Evolutionary conservation across 1,284 basidiomycete genomes (phyloP), one percentile per base, ranked within the genome.

Genomic region (Gymnopus androsaceus): DNA sequence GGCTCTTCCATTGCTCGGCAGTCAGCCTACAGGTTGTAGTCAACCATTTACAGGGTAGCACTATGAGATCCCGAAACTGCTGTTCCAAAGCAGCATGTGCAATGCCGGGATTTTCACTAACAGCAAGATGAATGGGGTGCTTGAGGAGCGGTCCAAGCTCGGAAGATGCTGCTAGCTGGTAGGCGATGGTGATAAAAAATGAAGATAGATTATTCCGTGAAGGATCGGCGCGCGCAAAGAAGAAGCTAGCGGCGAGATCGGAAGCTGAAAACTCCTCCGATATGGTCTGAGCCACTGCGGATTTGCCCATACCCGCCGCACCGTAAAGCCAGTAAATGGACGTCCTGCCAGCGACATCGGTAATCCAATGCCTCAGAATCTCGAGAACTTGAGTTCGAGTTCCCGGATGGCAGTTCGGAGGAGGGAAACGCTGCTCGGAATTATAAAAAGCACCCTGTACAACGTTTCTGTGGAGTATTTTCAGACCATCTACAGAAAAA

Each of bases 271-370:
- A 62, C 11, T 38, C 36, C n/a, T 63, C 38, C 8, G 58, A 56
- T n/a, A 66, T 46, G 1, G 57, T 62, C 21, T 58, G 63, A 0
- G 64, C 64, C 1, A 65, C 55, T 14, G 62, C 52, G 0, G 61
- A 58, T 47, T 66, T 66, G 4, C 62, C 64, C 8, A 38, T 37
- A 3, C 64, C 64, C 8, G 59, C 59, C 2, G 50, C 28, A 11
- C 64, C 62, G 40, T 57, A 48, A 11, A 65, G 51, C 62, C 59
- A 65, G 33, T 57, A 61, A 2, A 41, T n/a, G 1, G 19, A 25
- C 6, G 17, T 44, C 1, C 15, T 19, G 8, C 8, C 50, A 8
- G 23, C 2, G 12, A 37, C 31, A n/a, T 31, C 36, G 8, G 17
- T 21, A 27, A 57, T 38, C 50, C 55, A 52, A 14, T n/a, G 4